Percentiles rank a stretch among this genome's conserved stretches.
phyloP scores from a whole-genome alignment of 371 early-diverging fungal genomes.

The Choanephora cucurbitarum region DNA sequence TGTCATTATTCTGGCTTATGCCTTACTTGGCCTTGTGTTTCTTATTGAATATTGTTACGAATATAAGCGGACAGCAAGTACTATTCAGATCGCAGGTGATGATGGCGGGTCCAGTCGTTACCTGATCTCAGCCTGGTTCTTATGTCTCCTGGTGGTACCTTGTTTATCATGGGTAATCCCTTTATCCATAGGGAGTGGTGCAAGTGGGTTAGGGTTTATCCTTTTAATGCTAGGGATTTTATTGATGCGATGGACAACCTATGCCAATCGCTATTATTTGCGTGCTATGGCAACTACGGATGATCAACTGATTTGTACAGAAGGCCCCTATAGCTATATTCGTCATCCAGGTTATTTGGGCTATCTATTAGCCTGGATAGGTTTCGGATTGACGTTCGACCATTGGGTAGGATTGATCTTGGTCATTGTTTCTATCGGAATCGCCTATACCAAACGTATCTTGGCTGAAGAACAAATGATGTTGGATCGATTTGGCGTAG shows the following conservation, averaged over 20 bases:
- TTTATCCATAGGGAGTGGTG: slow-evolving; percentile 7
- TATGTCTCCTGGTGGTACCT: slow-evolving; percentile 15
- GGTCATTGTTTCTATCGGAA: slow-evolving; percentile 16
- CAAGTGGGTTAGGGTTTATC: slow-evolving; percentile 30
- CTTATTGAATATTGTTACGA: slow-evolving; percentile 34
- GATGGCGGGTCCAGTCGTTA: slow-evolving; percentile 32
- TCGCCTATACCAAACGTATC: slow-evolving; percentile 33
- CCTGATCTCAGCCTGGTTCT: slow-evolving; percentile 20
- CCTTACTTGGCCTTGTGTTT: slow-evolving; percentile 20
- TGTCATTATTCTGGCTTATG: slow-evolving; percentile 3
- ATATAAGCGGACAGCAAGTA: slow-evolving; percentile 17
- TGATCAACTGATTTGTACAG: slow-evolving; percentile 46
- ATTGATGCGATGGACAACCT: slow-evolving; percentile 36
- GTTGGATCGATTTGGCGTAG: slow-evolving; percentile 44
- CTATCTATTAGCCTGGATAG: slow-evolving; percentile 42
- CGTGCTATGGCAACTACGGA: slow-evolving; percentile 41
- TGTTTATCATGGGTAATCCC: slow-evolving; percentile 18
- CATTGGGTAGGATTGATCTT: slow-evolving; percentile 31
- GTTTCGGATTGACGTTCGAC: slow-evolving; percentile 33
- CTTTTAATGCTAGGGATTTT: slow-evolving; percentile 28
- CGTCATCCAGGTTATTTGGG: slow-evolving; percentile 47
- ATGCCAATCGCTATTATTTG: slow-evolving; percentile 41
- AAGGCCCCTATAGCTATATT: slow-evolving; percentile 40
- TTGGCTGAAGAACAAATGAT: slow-evolving; percentile 45
- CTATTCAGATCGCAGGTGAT: slow-evolving; percentile 35